Base-by-base conservation (phyloP, 2,329 filamentous ascomycete genomes). In the Trichophyton schoenleinii region DNA sequence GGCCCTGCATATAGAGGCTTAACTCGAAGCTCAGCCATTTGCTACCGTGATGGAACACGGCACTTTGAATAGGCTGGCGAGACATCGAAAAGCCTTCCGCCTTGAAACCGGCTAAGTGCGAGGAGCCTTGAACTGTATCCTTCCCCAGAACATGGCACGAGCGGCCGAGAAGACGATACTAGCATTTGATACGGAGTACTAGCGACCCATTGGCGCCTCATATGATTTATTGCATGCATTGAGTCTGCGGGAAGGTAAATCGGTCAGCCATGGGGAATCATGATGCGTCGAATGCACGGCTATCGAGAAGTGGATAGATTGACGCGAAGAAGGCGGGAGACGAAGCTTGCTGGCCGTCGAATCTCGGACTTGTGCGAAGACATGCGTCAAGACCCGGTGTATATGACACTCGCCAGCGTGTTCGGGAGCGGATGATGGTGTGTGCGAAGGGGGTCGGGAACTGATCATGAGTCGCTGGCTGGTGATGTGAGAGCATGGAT, bases 321-420 rank as follows among this genome's bases (percentile, higher is more conserved):
- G 52, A 55, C 31, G 52, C 52, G 20, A 8, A 18, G 52, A 55
- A n/a, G 52, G 5, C 49, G 49, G 49, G 52, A 55, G 52, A 55
- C n/a, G 52, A 36, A 55, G 52, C 31, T 36, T 38, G 52, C 52
- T 18, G 52, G 52, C 52, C n/a, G 15, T 36, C 28, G 31, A n/a
- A 20, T n/a, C 28, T 55, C 52, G 52, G 52, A 55, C 52, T 55
- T 55, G 52, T 55, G 52, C 52, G 52, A 55, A 55, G 25, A 55
- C 15, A 36, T 28, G 20, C 11, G 28, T 31, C 28, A 20, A n/a
- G 11, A 9, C 28, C 52, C 31, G 52, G 11, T 36, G 11, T 48
- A 48, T 22, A 34, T 55, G 52, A 38, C 28, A 18, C 52, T 36
- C 5, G 15, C 13, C 28, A 20, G 52, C 28, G 28, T 36, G 52